A percentile compares a stretch with the other conserved stretches of the same genome.
Conservation (phyloP, 306 rosid species). For the Prunus padus region DNA sequence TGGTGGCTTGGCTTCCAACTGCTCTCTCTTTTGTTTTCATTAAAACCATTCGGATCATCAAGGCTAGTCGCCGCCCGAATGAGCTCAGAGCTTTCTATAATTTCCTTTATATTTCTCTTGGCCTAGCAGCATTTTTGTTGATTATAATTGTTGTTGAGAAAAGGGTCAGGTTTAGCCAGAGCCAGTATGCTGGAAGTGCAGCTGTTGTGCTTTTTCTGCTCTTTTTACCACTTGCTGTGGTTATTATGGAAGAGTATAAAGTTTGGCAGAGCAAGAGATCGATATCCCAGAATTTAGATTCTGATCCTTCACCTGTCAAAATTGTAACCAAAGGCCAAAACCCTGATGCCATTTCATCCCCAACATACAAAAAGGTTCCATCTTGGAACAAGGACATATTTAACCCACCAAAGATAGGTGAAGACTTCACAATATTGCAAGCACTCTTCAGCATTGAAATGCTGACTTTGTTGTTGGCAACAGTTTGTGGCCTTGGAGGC, state of each 20-base stretch:
- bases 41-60: constrained; percentile 47
- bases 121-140: constrained; percentile 58
- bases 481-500: constrained; percentile 24
- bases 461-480: constrained; percentile 12
- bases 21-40: constrained; percentile 56
- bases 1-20: constrained; percentile 72
- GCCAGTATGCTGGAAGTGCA: constrained; percentile 51
- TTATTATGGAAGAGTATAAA: constrained; percentile 43
- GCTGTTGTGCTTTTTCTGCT: constrained; percentile 44
- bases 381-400: constrained; percentile 1
- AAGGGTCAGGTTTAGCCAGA: constrained; percentile 28
- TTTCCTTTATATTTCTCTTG: constrained; percentile 56
- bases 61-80: constrained; percentile 29
- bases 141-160: constrained; percentile 51
- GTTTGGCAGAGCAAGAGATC: constrained; percentile 16
- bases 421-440: constrained; percentile 28
- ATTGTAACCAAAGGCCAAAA: background rate
- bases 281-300: background rate
- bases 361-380: constrained; percentile 7
- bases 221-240: constrained; percentile 55
- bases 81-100: constrained; percentile 60
- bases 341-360: background rate
- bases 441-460: constrained; percentile 29
- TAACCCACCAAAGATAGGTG: constrained; percentile 28
- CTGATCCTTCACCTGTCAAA: background rate